A percentile compares a stretch with the other conserved stretches of the same genome.
Evolutionary conservation across 2,329 filamentous ascomycete species (phyloP).

Genomic region (Fusarium verticillioides): DNA sequence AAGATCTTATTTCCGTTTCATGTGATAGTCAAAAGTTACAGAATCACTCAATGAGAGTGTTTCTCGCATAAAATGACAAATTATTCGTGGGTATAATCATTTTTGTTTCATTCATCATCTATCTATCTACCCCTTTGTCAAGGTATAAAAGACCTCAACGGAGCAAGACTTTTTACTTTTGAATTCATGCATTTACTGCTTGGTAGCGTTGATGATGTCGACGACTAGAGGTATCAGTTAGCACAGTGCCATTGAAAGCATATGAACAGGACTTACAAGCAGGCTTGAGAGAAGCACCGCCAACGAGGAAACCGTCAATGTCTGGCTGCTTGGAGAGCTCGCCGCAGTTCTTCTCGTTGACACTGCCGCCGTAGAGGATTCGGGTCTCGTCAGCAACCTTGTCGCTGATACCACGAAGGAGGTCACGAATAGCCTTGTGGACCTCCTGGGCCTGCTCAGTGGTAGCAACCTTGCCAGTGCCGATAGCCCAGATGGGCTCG

Average conservation of each 20-base stretch:
- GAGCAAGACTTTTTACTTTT: constrained; percentile 30
- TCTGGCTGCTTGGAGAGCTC: constrained; percentile 92
- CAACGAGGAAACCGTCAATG: constrained; percentile 98
- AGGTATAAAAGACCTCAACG: constrained; percentile 12
- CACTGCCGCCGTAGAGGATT: constrained; percentile 95
- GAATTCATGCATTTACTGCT: constrained; percentile 53
- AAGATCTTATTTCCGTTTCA: background rate
- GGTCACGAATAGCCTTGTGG: constrained; percentile 89
- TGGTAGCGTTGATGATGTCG: constrained; percentile 68
- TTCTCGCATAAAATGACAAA: background rate
- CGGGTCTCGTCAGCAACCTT: constrained; percentile 85
- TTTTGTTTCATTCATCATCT: constrained; percentile 42
- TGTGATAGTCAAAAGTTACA: background rate
- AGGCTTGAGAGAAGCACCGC: constrained; percentile 96
- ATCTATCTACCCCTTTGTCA: constrained; percentile 29
- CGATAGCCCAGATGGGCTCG: constrained; percentile 97
- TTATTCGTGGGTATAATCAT: constrained; percentile 39
- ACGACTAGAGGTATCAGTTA: constrained; percentile 55
- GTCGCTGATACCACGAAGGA: constrained; percentile 82
- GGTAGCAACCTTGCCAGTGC: constrained; percentile 92
- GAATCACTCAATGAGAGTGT: background rate
- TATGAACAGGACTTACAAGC: constrained; percentile 74
- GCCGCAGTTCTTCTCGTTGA: constrained; percentile 97
- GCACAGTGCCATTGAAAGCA: background rate
- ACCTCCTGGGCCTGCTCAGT: constrained; percentile 94